These are phyloP conservation scores for Cardamine chenopodiifolia DNA, from an alignment of 345 rosid genomes.

Conservation along the genomic window DNA sequence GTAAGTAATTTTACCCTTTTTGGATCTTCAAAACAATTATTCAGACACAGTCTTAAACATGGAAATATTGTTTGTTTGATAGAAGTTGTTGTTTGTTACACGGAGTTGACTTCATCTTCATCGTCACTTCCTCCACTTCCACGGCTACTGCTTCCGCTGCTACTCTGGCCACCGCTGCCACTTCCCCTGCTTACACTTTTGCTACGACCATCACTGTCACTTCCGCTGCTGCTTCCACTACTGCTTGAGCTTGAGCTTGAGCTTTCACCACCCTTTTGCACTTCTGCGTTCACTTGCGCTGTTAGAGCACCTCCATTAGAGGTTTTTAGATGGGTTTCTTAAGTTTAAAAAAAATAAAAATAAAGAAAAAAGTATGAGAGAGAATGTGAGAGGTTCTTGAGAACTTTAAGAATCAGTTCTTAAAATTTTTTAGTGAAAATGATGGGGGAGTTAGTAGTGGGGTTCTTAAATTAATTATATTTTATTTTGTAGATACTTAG, in stretches of 20 bases:
- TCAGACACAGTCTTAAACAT: slow-evolving; percentile 5
- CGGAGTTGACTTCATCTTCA: slow-evolving; percentile 69
- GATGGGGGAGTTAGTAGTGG: too few species aligned
- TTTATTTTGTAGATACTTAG: too few species aligned
- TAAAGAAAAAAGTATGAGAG: too few species aligned
- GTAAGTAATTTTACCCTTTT: slow-evolving; percentile 24
- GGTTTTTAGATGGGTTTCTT: too few species aligned
- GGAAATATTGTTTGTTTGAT: slow-evolving; percentile 22
- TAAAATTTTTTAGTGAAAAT: too few species aligned
- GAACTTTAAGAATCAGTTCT: too few species aligned
- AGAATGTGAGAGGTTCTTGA: too few species aligned
- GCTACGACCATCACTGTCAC: slow-evolving; percentile 65
- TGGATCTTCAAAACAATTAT: slow-evolving; percentile 27
- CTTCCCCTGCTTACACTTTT: slow-evolving; percentile 59
- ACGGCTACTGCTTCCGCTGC: slow-evolving; percentile 49
- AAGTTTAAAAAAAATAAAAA: too few species aligned
- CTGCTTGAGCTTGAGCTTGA: slow-evolving; percentile 79
- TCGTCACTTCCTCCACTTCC: slow-evolving; percentile 55
- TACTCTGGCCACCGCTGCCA: slow-evolving; percentile 61
- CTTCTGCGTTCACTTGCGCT: slow-evolving; percentile 71
- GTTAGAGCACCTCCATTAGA: too few species aligned
- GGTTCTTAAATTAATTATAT: too few species aligned
- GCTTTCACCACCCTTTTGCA: slow-evolving; percentile 41
- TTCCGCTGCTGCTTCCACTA: slow-evolving; percentile 67
- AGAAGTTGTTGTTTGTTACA: slow-evolving; percentile 35